Conservation (phyloP, 768 basidiomycete species). For the Tubosaeta sp. region DNA sequence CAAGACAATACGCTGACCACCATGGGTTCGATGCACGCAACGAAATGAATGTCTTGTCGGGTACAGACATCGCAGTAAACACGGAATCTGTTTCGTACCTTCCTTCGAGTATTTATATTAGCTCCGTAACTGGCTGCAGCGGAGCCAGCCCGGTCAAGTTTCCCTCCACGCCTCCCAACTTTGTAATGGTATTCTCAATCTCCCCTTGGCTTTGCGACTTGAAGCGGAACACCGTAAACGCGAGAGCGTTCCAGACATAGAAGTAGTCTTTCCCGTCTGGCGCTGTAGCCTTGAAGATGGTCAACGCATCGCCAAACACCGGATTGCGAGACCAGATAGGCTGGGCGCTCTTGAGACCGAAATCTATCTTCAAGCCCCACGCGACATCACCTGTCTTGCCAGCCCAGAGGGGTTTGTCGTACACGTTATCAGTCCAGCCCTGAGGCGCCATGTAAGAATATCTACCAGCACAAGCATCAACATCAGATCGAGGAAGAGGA, state of each 20-base stretch:
- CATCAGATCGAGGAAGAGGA: background rate
- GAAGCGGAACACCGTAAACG: background rate
- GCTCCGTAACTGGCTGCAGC: too few relatives aligned
- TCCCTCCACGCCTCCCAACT: background rate
- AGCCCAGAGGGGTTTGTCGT: background rate
- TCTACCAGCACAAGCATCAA: background rate
- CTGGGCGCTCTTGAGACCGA: background rate
- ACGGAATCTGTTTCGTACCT: too few relatives aligned
- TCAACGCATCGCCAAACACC: background rate
- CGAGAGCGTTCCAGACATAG: background rate
- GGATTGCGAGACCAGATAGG: background rate
- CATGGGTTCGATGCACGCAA: too few relatives aligned
- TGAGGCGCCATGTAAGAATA: background rate
- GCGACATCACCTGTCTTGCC: background rate
- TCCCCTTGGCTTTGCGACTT: background rate
- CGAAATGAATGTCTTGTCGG: too few relatives aligned
- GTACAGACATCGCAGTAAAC: too few relatives aligned
- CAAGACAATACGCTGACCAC: too few relatives aligned
- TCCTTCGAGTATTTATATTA: too few relatives aligned
- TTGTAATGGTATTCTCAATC: background rate
- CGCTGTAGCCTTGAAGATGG: background rate
- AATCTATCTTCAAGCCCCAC: background rate
- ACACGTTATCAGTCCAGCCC: background rate
- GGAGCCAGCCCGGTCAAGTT: background rate
- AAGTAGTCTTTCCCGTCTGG: background rate